These are phyloP conservation scores for Schizosaccharomyces versatilis DNA, from an alignment of 1,139 yeast species.

Conservation along the genomic window DNA sequence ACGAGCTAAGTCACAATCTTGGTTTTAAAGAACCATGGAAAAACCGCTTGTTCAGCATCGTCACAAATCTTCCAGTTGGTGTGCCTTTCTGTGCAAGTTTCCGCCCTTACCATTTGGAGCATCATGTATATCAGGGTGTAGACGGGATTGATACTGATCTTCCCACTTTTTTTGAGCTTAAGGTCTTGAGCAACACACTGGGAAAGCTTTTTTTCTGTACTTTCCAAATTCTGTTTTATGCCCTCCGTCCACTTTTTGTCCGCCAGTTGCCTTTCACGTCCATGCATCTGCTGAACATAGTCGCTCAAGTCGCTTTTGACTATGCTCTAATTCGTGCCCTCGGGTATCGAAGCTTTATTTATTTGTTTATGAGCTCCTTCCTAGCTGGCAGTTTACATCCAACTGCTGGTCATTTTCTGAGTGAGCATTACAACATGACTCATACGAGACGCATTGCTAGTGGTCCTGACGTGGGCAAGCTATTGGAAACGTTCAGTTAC, in stretches of 20 bases:
- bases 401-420: constrained; percentile 84
- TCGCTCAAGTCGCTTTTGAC: constrained; percentile 40
- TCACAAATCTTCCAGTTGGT: constrained; percentile 69
- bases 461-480: constrained; percentile 21
- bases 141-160: constrained; percentile 64
- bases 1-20: constrained; percentile 66
- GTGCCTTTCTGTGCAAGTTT: constrained; percentile 79
- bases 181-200: constrained; percentile 46
- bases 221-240: constrained; percentile 72
- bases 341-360: constrained; percentile 44
- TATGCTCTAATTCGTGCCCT: constrained; percentile 31
- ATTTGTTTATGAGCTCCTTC: constrained; percentile 56
- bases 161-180: constrained; percentile 59
- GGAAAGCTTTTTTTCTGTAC: constrained; percentile 70
- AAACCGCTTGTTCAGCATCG: constrained; percentile 55
- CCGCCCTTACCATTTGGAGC: constrained; percentile 66
- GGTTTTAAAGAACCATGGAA: constrained; percentile 61
- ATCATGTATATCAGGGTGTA: constrained; percentile 83
- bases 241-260: constrained; percentile 70
- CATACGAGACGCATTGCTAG: constrained; percentile 23
- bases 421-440: constrained; percentile 68
- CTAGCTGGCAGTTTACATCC: constrained; percentile 86
- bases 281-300: constrained; percentile 43
- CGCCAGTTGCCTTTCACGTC: constrained; percentile 53
- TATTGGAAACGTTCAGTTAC: constrained; percentile 69